Conservation (phyloP, 75 land plant genomes). For the Pinus albicaulis region DNA sequence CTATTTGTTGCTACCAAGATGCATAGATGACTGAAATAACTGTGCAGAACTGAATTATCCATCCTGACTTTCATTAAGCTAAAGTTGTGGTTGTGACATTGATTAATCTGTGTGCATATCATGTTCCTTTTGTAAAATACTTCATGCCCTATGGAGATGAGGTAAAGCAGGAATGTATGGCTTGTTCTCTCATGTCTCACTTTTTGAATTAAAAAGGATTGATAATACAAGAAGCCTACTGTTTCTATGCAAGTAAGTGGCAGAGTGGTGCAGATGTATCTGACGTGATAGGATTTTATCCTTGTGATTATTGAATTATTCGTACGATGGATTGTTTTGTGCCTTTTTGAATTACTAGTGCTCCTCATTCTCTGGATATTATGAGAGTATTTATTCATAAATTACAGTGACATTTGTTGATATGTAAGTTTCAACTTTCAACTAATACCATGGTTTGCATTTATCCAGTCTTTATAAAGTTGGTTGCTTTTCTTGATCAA, state of each 20-base stretch:
- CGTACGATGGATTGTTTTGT: too few species aligned
- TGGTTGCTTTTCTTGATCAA: neutral
- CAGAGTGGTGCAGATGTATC: neutral
- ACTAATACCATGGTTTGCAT: neutral
- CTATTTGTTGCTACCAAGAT: neutral
- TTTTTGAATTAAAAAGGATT: too few species aligned
- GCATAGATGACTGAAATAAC: neutral
- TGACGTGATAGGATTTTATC: neutral
- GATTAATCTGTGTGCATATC: too few species aligned
- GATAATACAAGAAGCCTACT: too few species aligned
- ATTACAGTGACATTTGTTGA: neutral
- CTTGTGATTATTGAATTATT: neutral
- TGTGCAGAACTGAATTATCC: neutral
- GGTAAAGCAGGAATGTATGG: too few species aligned
- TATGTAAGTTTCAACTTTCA: neutral
- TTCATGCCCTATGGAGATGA: too few species aligned
- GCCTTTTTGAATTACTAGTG: neutral
- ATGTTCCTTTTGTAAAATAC: too few species aligned
- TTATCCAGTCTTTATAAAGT: neutral
- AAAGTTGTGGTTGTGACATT: neutral
- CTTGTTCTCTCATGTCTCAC: too few species aligned
- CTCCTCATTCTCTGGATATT: neutral
- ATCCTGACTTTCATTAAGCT: neutral
- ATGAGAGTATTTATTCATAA: neutral
- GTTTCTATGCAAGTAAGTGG: neutral